Conservation (phyloP, 495 filamentous ascomycete genomes). For the Xylaria nigripes region DNA sequence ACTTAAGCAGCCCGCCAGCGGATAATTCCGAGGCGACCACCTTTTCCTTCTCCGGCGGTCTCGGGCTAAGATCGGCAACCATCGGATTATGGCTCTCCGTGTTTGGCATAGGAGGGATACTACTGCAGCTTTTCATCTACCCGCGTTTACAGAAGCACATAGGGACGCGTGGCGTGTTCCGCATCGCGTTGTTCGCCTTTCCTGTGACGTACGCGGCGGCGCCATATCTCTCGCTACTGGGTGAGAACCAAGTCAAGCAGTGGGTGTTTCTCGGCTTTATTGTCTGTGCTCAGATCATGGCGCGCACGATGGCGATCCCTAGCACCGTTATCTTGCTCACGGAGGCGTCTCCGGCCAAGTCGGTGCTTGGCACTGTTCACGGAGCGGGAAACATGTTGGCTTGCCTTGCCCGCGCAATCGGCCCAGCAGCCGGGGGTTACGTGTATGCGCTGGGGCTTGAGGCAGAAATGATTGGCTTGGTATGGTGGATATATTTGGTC, state of each 20-base stretch:
- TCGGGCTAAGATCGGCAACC: slow-evolving; percentile 57
- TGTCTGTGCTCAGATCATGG: slow-evolving; percentile 59
- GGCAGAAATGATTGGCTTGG: slow-evolving; percentile 56
- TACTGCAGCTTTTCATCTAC: slow-evolving; percentile 64
- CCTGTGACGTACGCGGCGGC: slow-evolving; percentile 57
- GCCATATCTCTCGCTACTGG: slow-evolving; percentile 59
- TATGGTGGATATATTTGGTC: slow-evolving; percentile 58
- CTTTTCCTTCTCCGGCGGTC: slow-evolving; percentile 63
- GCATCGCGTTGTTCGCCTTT: slow-evolving; percentile 52
- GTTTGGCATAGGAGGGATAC: slow-evolving; percentile 62
- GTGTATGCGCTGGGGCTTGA: slow-evolving; percentile 56
- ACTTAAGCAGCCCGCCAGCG: slow-evolving; percentile 57
- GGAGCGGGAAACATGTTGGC: slow-evolving; percentile 59
- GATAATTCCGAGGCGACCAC: slow-evolving; percentile 39
- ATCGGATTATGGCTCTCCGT: slow-evolving; percentile 63
- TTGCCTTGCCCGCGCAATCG: slow-evolving; percentile 53
- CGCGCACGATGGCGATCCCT: slow-evolving; percentile 63
- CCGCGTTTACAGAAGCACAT: slow-evolving; percentile 50
- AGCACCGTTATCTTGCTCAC: slow-evolving; percentile 62
- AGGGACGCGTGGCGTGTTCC: slow-evolving; percentile 55
- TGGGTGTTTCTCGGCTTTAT: slow-evolving; percentile 52
- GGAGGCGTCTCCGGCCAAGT: slow-evolving; percentile 55
- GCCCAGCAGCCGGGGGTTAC: slow-evolving; percentile 57
- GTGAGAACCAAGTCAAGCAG: slow-evolving; percentile 28
- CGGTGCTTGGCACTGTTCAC: slow-evolving; percentile 59